phyloP scores from a whole-genome alignment of 2,329 filamentous ascomycete species.

The Verticillium zaregamsianum region DNA sequence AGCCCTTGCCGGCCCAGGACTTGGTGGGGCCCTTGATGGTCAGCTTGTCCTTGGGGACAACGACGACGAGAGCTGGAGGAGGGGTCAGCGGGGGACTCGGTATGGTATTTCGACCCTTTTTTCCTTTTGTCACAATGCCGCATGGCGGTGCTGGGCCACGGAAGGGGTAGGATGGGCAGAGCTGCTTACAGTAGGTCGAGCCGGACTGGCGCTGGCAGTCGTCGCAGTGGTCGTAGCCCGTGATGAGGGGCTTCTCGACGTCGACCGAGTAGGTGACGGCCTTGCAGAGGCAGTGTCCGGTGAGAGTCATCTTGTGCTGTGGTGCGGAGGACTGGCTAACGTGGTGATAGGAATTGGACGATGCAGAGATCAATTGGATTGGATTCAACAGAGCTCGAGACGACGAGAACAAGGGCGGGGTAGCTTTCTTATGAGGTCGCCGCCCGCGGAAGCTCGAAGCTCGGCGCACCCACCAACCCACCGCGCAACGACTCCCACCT shows the following conservation, averaged over 20 bases:
- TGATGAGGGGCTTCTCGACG: constrained; percentile 46
- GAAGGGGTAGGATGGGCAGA: neutral
- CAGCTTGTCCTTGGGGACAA: constrained; percentile 63
- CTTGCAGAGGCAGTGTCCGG: constrained; percentile 68
- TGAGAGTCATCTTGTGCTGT: constrained; percentile 57
- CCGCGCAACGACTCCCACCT: neutral
- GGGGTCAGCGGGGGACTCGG: neutral
- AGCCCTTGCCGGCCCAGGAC: constrained; percentile 56
- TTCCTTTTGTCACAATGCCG: neutral
- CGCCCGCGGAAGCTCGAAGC: neutral
- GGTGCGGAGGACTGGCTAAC: neutral
- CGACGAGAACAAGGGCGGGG: neutral
- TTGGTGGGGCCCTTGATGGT: constrained; percentile 60
- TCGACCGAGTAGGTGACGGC: constrained; percentile 63
- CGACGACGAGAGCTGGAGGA: constrained; percentile 56
- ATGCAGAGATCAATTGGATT: neutral
- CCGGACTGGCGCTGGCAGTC: constrained; percentile 69
- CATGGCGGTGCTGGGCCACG: neutral
- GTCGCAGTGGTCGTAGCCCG: constrained; percentile 68
- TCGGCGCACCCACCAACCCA: neutral
- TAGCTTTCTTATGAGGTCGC: neutral
- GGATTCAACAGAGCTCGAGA: neutral
- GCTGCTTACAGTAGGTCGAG: constrained; percentile 61
- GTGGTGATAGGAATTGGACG: neutral
- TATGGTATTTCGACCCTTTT: neutral